A percentile compares a stretch with the other conserved stretches of the same genome.
Conservation (phyloP, 495 filamentous ascomycete species). For the Aspergillus diversus region DNA sequence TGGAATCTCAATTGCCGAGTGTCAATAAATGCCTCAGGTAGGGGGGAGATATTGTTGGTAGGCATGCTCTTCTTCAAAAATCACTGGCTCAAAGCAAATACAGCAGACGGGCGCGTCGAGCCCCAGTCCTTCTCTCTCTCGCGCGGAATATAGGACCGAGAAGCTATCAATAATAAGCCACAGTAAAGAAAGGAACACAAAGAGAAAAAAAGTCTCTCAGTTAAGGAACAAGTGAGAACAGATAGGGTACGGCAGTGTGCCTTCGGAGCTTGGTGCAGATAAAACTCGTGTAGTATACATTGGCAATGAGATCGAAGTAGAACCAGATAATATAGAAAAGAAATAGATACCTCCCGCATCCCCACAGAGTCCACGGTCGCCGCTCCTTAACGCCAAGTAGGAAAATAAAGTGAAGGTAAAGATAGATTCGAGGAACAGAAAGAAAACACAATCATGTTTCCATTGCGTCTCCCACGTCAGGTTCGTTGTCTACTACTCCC, state of each 20-base stretch:
- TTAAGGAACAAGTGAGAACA: too few species aligned
- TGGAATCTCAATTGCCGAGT: not conserved
- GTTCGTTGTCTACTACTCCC: slow-evolving; percentile 56
- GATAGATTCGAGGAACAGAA: slow-evolving; percentile 1
- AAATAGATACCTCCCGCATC: not conserved
- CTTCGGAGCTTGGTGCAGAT: not conserved
- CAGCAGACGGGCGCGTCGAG: too few species aligned
- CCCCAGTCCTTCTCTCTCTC: too few species aligned
- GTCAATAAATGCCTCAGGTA: too few species aligned
- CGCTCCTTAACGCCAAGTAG: slow-evolving; percentile 11
- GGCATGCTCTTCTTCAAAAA: too few species aligned
- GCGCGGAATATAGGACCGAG: too few species aligned
- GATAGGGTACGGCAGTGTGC: too few species aligned
- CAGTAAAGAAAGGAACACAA: not conserved
- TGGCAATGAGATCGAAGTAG: not conserved
- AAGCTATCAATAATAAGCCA: not conserved
- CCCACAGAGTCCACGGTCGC: not conserved
- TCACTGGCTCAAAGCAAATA: too few species aligned
- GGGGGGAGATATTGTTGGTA: too few species aligned
- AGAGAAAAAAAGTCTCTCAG: not conserved
- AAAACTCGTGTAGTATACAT: slow-evolving; percentile 3
- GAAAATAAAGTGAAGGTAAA: slow-evolving; percentile 24
- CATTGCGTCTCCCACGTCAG: slow-evolving; percentile 56
- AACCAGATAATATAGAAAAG: not conserved
- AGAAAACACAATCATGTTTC: slow-evolving; percentile 40